Evolutionary conservation across 2,329 filamentous ascomycete species (phyloP).

Genomic region (Malbranchea cinnamomea): DNA sequence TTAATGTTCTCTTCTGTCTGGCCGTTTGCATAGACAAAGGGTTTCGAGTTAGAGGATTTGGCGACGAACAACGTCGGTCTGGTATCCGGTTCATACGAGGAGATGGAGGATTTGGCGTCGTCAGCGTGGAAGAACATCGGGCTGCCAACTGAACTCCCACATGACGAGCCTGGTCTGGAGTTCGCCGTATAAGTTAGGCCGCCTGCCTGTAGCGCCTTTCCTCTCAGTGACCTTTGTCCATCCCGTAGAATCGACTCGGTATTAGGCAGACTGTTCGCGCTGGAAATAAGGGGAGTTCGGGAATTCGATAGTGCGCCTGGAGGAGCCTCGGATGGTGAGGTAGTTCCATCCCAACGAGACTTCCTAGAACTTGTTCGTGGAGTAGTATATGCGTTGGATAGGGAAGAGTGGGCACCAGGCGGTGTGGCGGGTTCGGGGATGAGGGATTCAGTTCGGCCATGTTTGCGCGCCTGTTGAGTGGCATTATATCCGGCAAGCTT

Average conservation of each 20-base stretch:
- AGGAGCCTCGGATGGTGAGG: slow-evolving; percentile 46
- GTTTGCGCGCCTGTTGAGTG: slow-evolving; percentile 19
- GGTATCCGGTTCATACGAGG: slow-evolving; percentile 20
- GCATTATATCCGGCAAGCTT: slow-evolving; percentile 33
- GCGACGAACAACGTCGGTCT: slow-evolving; percentile 10
- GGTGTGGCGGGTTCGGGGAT: slow-evolving; percentile 27
- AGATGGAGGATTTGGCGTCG: slow-evolving; percentile 45
- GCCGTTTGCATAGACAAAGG: slow-evolving; percentile 26
- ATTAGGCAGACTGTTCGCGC: too few relatives aligned
- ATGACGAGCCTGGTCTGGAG: slow-evolving; percentile 22
- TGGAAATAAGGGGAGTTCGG: too few relatives aligned
- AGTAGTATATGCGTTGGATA: slow-evolving; percentile 55
- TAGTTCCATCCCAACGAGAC: slow-evolving; percentile 53
- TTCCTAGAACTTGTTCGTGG: slow-evolving; percentile 63
- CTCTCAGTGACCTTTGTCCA: too few relatives aligned
- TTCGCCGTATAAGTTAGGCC: too few relatives aligned
- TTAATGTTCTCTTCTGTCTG: slow-evolving; percentile 12
- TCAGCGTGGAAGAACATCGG: slow-evolving; percentile 88
- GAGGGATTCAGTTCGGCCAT: slow-evolving; percentile 19
- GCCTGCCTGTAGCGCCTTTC: too few relatives aligned
- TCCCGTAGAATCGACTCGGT: too few relatives aligned
- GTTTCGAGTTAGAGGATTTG: slow-evolving; percentile 14
- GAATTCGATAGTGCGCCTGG: slow-evolving; percentile 16
- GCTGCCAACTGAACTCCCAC: slow-evolving; percentile 18
- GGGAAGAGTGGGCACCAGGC: slow-evolving; percentile 38